Conservation (phyloP, 345 rosid genomes). For the Populus tremula region DNA sequence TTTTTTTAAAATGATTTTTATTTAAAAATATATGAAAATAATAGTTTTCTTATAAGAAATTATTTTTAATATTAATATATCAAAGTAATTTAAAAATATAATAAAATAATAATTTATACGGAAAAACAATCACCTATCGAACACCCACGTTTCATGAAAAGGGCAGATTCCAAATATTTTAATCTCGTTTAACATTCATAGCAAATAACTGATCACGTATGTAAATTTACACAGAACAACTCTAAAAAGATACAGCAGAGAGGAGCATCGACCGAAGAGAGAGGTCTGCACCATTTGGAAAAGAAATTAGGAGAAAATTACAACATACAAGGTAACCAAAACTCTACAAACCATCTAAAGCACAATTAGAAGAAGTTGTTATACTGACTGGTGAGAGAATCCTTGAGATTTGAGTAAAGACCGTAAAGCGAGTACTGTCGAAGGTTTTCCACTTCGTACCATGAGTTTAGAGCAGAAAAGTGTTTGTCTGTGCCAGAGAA, state of each 20-base stretch:
- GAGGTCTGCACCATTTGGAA: neutral
- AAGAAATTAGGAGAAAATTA: neutral
- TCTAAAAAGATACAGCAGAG: neutral
- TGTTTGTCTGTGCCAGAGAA: conserved; percentile 99
- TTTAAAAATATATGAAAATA: no score
- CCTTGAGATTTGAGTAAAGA: conserved; percentile 74
- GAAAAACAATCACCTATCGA: no score
- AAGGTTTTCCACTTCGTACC: conserved; percentile 93
- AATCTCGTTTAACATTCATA: neutral
- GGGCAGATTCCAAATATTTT: neutral
- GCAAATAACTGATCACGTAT: neutral
- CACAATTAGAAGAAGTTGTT: conserved; percentile 49
- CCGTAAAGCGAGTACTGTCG: conserved; percentile 88
- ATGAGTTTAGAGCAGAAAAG: conserved; percentile 70
- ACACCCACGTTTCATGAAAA: neutral
- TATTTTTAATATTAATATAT: no score
- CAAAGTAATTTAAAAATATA: no score
- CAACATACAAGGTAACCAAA: conserved; percentile 8
- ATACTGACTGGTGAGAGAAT: conserved; percentile 68
- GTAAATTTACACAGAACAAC: conserved; percentile 7
- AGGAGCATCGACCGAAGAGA: neutral
- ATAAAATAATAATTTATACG: no score
- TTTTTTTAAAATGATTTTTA: no score
- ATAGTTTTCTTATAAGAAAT: no score
- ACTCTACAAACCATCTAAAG: neutral